These are phyloP conservation scores for Claviceps purpurea DNA, from an alignment of 2,329 filamentous ascomycete species.

Conservation along the genomic window DNA sequence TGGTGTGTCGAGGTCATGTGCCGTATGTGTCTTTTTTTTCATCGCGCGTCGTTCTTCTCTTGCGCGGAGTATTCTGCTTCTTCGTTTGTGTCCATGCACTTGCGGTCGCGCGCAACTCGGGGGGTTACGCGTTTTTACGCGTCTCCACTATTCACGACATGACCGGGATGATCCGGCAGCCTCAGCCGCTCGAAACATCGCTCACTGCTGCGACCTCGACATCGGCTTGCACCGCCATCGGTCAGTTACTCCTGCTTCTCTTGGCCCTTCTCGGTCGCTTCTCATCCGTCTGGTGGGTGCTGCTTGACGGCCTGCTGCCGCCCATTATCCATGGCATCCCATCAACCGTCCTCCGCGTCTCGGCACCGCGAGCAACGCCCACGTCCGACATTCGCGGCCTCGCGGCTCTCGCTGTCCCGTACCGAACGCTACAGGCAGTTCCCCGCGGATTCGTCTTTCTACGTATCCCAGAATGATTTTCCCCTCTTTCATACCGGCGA, in stretches of 20 bases:
- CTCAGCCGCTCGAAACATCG: too few species aligned
- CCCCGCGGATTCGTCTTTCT: conserved; percentile 58
- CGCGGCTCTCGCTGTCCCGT: conserved; percentile 45
- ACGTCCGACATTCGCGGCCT: conserved; percentile 37
- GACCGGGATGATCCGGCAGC: too few species aligned
- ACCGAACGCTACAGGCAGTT: conserved; percentile 66
- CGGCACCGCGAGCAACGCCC: conserved; percentile 1
- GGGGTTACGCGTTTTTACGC: too few species aligned
- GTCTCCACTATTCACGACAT: too few species aligned
- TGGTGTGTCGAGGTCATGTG: too few species aligned
- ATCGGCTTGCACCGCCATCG: too few species aligned
- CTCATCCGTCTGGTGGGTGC: background rate
- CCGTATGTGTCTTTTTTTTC: too few species aligned
- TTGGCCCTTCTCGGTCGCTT: background rate
- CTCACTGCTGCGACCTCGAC: too few species aligned
- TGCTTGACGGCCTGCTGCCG: conserved; percentile 5
- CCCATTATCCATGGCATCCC: conserved; percentile 46
- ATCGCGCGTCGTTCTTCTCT: too few species aligned
- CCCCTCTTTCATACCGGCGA: conserved; percentile 87
- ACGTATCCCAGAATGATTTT: conserved; percentile 75
- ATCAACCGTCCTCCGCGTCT: conserved; percentile 19
- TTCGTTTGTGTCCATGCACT: too few species aligned
- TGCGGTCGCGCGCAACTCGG: too few species aligned
- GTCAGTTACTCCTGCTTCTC: background rate
- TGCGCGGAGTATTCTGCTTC: too few species aligned